Evolutionary conservation across 495 filamentous ascomycete species (phyloP), one percentile per base, ranked within the genome.

Genomic region (Penicillium antarcticum): DNA sequence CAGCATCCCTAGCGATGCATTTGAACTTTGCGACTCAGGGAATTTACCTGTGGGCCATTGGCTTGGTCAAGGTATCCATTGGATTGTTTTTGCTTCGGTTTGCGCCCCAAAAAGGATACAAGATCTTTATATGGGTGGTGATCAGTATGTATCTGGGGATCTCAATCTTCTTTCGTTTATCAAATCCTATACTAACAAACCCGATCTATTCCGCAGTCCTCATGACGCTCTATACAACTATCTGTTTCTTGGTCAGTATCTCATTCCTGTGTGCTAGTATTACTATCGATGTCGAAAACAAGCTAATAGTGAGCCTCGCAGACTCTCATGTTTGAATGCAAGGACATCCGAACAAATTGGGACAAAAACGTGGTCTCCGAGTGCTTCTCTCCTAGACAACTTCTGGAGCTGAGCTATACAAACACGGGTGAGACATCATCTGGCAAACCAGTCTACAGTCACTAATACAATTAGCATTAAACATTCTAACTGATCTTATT

Each of bases 71-170:
- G 55, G 47, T 77, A 36, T 72, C 71, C 33, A 68, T 78, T 43
- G 75, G 72, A 2, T 50, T 78, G 16, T 76, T 78, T 49, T 52
- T 79, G 18, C 40, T 77, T 41, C 70, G 76, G 1, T 65, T 78
- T 38, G 63, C 69, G 14, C 51, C 61, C 5, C 58, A 53, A 1
- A 55, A 57, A 38, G 47, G 55, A 5, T 76, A 74, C 48, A 70
- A 56, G 38, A 52, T 56, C 32, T 62, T 74, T 10, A 64, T 79
- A 36, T 58, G 59, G 52, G 49, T 48, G 7, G 52, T 66, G 1
- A 58, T 66, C 23, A 47, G 63, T 67, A 39, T 8, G 55, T 40
- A 2, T 18, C 16, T 4, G 39, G 14, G 2, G 16, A 18, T 18
- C 5, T 14, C 0, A 4, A 8, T 29, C 5, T 2, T 29, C 26